Evolutionary conservation across 2,329 filamentous ascomycete species (phyloP).

Genomic region (Hymenoscyphus linearis): DNA sequence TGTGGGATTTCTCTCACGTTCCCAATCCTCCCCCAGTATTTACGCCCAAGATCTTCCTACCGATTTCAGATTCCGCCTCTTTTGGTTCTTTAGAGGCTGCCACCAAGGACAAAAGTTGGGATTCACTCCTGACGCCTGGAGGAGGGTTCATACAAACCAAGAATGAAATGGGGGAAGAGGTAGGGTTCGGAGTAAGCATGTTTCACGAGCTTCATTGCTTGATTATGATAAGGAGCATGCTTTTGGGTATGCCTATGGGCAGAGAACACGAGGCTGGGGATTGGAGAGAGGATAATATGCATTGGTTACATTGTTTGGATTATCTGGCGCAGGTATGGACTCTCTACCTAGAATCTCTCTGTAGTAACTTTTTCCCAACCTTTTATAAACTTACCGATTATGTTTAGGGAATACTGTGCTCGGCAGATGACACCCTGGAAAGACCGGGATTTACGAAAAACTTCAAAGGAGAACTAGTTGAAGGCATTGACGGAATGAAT

Average conservation of each 20-base stretch:
- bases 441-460: not conserved
- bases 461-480: not conserved
- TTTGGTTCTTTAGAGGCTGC: not conserved
- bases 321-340: not conserved
- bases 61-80: too few relatives aligned
- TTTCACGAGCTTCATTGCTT: not conserved
- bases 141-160: not conserved
- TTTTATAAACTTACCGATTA: too few relatives aligned
- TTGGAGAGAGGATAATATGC: not conserved
- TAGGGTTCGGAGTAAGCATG: not conserved
- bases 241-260: not conserved
- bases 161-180: not conserved
- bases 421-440: not conserved
- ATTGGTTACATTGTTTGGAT: not conserved
- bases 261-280: not conserved
- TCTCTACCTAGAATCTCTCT: not conserved
- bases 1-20: too few relatives aligned
- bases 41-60: too few relatives aligned
- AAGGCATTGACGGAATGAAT: not conserved
- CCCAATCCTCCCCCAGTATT: too few relatives aligned
- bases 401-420: not conserved
- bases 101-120: not conserved
- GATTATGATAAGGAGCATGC: not conserved
- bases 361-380: too few relatives aligned
- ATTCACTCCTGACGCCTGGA: not conserved